phyloP scores from a whole-genome alignment of 495 filamentous ascomycete genomes.

The Penicillium manginii region DNA sequence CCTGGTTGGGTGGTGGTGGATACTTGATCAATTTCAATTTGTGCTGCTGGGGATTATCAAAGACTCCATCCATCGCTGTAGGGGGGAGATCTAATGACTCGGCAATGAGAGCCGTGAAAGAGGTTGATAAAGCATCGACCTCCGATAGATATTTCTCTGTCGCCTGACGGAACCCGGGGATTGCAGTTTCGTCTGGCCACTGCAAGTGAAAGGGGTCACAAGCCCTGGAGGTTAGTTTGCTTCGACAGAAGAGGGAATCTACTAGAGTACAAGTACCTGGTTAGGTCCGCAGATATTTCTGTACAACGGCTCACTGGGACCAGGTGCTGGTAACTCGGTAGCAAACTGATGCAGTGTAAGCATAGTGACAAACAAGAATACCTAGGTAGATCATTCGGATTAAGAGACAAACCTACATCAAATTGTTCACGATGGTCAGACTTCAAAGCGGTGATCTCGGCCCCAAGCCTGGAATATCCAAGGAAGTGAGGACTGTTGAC shows the following conservation, averaged over 20 bases:
- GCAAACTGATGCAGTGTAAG: slow-evolving; percentile 38
- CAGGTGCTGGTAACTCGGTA: slow-evolving; percentile 69
- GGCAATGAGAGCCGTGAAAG: slow-evolving; percentile 83
- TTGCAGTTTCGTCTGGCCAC: slow-evolving; percentile 73
- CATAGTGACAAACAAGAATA: background rate
- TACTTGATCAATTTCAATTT: slow-evolving; percentile 93
- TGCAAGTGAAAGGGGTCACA: slow-evolving; percentile 28
- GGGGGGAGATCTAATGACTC: slow-evolving; percentile 79
- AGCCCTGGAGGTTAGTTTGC: background rate
- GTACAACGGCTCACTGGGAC: slow-evolving; percentile 67
- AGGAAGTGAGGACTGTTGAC: slow-evolving; percentile 71
- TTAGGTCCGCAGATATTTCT: slow-evolving; percentile 83
- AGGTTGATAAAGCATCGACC: slow-evolving; percentile 70
- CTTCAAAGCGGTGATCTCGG: slow-evolving; percentile 49
- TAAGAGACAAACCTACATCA: slow-evolving; percentile 62
- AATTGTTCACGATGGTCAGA: slow-evolving; percentile 76
- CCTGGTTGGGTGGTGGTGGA: slow-evolving; percentile 53
- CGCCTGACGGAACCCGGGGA: slow-evolving; percentile 73
- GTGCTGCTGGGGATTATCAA: slow-evolving; percentile 79
- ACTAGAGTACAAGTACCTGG: slow-evolving; percentile 33
- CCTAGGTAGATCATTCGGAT: background rate
- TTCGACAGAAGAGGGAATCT: background rate
- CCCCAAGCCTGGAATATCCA: slow-evolving; percentile 54
- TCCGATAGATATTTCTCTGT: slow-evolving; percentile 75
- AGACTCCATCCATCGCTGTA: slow-evolving; percentile 73